Evolutionary conservation across 2,329 filamentous ascomycete species (phyloP), one percentile per base, ranked within the genome.

Genomic region (Aspergillus quadricinctus): DNA sequence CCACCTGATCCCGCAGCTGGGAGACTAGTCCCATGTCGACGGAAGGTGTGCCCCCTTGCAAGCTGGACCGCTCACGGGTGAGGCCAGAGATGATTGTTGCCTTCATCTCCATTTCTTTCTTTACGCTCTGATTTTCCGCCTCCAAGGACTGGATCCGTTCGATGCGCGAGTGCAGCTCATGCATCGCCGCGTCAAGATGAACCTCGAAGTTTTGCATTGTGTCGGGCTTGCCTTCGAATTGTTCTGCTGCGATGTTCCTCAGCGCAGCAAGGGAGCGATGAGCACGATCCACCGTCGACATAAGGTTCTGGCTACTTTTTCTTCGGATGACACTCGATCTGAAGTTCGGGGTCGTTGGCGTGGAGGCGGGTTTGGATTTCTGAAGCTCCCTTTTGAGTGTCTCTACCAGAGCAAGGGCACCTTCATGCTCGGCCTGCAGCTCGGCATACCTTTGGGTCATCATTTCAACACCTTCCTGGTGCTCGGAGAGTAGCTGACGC

Each of bases 91-190:
- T 97, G 69, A 99, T 92, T 29, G 90, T 90, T 80, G 93, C 92
- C 83, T 99, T 99, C 60, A 84, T 87, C 70, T 99, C 94, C 88
- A 97, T 96, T 73, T 99, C 94, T 78, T 92, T 96, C 78, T 90
- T 94, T 23, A 92, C 85, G 3, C 85, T 87, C 27, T 86, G 80
- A 55, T 97, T 84, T 64, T 96, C 93, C 5, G 86, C 86, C 73
- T 99, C 94, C 14, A 99, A 80, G 66, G 92, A 87, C 68, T 95
- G 90, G 53, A 97, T 92, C 28, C 92, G 87, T 72, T 97, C 92
- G 41, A 92, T 92, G 45, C 92, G 86, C 9, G 82, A 82, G 62
- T 96, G 89, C 35, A 99, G 80, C 71, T 99, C 94, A 65, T 94
- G 90, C 87, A 97, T 93, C 56, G 93, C 91, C 1, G 90, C 84